Evolutionary conservation across 2,329 filamentous ascomycete genomes (phyloP).

Genomic region (Trematosphaeria pertusa): DNA sequence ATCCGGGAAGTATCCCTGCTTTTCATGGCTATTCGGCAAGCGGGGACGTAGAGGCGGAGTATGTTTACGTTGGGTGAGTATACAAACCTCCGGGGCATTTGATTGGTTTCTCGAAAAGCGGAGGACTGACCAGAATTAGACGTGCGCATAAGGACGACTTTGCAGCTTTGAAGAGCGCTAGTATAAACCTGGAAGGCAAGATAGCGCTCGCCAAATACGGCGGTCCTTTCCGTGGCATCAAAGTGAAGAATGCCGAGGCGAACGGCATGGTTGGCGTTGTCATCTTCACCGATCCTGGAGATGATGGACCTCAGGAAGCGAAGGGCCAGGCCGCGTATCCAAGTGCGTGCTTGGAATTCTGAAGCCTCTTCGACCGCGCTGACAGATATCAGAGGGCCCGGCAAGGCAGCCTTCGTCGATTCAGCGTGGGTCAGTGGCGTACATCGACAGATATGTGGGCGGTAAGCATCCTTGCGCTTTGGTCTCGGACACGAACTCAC

Average conservation of each 20-base stretch:
- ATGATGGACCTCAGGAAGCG: slow-evolving; percentile 47
- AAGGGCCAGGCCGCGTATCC: slow-evolving; percentile 43
- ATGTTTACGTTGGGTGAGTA: slow-evolving; percentile 2
- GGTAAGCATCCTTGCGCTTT: slow-evolving; percentile 48
- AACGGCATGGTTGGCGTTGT: slow-evolving; percentile 50
- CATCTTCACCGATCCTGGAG: slow-evolving; percentile 50
- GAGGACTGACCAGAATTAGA: not conserved
- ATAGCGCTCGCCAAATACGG: slow-evolving; percentile 52
- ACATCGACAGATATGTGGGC: slow-evolving; percentile 62
- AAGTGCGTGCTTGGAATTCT: too few relatives aligned
- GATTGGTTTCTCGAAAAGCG: not conserved
- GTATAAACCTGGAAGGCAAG: slow-evolving; percentile 52
- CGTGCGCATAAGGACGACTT: slow-evolving; percentile 23
- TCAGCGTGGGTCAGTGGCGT: slow-evolving; percentile 40
- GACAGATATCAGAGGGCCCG: too few relatives aligned
- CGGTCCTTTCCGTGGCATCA: slow-evolving; percentile 50
- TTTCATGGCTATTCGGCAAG: slow-evolving; percentile 6
- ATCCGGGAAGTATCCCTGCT: slow-evolving; percentile 2
- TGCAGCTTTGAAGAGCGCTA: slow-evolving; percentile 40
- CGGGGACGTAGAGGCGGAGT: slow-evolving; percentile 8
- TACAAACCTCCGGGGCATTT: not conserved
- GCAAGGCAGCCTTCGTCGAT: slow-evolving; percentile 51
- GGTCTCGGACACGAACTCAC: too few relatives aligned
- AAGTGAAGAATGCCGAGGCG: slow-evolving; percentile 52
- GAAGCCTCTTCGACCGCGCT: too few relatives aligned